Conservation (phyloP, 1,284 basidiomycete species). For the Tetrapyrgos nigripes region DNA sequence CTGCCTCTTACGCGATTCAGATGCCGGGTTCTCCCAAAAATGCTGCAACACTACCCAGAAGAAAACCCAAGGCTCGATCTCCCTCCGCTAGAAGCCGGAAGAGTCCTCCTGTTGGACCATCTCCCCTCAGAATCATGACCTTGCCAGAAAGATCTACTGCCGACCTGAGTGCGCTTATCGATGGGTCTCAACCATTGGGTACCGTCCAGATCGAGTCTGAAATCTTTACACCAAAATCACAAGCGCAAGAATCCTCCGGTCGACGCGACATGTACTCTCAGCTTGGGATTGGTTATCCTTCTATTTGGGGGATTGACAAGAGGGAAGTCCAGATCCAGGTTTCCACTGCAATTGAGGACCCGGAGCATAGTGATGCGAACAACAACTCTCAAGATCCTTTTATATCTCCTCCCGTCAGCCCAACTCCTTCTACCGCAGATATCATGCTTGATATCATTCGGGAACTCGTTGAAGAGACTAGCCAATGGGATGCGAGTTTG, state of each 20-base stretch:
- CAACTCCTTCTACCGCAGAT: constrained; percentile 25
- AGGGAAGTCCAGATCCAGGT: neutral
- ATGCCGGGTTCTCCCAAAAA: neutral
- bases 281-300: constrained; percentile 21
- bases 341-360: neutral
- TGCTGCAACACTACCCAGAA: constrained; percentile 11
- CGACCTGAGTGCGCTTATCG: neutral
- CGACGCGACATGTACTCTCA: constrained; percentile 6
- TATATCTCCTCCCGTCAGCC: neutral
- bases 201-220: neutral
- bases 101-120: constrained; percentile 47
- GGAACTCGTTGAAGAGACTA: constrained; percentile 53
- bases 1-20: neutral
- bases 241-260: neutral
- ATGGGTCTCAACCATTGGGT: neutral
- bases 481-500: constrained; percentile 52
- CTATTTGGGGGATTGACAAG: constrained; percentile 8
- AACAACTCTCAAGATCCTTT: neutral
- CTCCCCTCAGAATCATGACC: constrained; percentile 50
- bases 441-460: constrained; percentile 47
- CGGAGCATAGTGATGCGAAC: neutral
- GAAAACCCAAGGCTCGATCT: constrained; percentile 18
- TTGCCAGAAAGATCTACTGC: constrained; percentile 36
- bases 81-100: constrained; percentile 32
- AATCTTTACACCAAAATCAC: neutral